A percentile compares a stretch with the other conserved stretches of the same genome.
Evolutionary conservation across 345 rosid genomes (phyloP).

Genomic region (Acer yangbiense): DNA sequence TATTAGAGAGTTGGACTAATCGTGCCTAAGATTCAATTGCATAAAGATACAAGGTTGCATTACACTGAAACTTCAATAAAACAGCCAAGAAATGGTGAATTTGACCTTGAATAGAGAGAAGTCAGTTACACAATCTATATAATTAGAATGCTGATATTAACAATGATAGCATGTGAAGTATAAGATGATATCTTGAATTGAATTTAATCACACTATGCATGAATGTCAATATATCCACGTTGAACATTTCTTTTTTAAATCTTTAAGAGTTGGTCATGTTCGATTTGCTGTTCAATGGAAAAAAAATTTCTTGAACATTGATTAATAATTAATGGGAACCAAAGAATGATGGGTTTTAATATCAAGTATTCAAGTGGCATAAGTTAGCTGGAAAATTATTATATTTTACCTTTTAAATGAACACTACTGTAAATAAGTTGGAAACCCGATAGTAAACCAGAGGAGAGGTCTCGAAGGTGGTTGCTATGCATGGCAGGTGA

Average conservation of each 20-base stretch:
- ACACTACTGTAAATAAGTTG: not conserved
- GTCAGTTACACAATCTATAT: not conserved
- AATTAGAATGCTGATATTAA: not conserved
- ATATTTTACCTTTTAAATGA: not conserved
- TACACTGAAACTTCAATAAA: not conserved
- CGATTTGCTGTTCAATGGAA: not conserved
- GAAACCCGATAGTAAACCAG: no score
- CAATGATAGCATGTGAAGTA: not conserved
- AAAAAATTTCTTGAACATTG: not conserved
- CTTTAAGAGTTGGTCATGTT: not conserved
- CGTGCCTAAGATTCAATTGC: conserved; percentile 14
- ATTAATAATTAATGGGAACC: not conserved
- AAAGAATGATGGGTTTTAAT: not conserved
- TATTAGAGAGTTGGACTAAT: conserved; percentile 3
- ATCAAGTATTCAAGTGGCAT: not conserved
- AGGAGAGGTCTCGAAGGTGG: not conserved
- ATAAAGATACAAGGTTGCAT: conserved; percentile 2
- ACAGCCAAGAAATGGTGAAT: not conserved
- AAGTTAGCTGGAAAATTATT: not conserved
- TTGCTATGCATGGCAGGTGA: not conserved
- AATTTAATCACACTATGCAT: not conserved
- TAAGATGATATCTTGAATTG: not conserved
- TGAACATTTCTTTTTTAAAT: not conserved
- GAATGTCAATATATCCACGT: not conserved
- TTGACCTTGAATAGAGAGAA: conserved; percentile 1